phyloP scores from a whole-genome alignment of 192 early-diverging fungal genomes.

The Phycomyces blakesleeanus region DNA sequence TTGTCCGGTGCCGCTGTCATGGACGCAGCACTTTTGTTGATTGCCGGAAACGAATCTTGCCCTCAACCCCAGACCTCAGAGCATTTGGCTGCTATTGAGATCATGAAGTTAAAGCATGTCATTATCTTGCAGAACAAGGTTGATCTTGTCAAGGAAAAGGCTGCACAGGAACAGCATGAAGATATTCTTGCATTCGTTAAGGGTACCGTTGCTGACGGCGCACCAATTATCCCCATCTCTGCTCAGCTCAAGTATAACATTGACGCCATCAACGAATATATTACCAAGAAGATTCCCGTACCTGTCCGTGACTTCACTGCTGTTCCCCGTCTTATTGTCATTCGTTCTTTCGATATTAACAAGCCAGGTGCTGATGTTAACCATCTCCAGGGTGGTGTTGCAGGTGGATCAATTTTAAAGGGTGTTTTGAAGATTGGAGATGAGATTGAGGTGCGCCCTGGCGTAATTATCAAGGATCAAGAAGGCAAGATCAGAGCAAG shows the following conservation, averaged over 20 bases:
- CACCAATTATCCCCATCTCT: constrained; percentile 96
- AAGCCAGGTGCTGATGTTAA: constrained; percentile 94
- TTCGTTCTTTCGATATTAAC: constrained; percentile 98
- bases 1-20: constrained; percentile 97
- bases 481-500: constrained; percentile 78
- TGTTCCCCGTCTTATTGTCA: constrained; percentile 92
- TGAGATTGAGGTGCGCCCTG: constrained; percentile 95
- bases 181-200: constrained; percentile 92
- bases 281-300: constrained; percentile 92
- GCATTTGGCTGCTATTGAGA: constrained; percentile 98
- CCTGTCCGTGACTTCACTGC: constrained; percentile 90
- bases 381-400: constrained; percentile 94
- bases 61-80: constrained; percentile 99
- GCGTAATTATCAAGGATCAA: constrained; percentile 85
- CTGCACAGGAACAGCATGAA: constrained; percentile 85
- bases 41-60: constrained; percentile 98
- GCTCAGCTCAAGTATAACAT: constrained; percentile 99
- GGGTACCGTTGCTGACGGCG: constrained; percentile 90
- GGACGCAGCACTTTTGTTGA: constrained; percentile 96
- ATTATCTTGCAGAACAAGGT: constrained; percentile 99
- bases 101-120: constrained; percentile 96
- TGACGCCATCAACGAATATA: constrained; percentile 96
- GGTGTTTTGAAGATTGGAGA: constrained; percentile 90
- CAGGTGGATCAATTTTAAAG: constrained; percentile 92
- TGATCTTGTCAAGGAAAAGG: constrained; percentile 91